phyloP scores from a whole-genome alignment of 495 filamentous ascomycete genomes.

The Talaromyces wortmannii region DNA sequence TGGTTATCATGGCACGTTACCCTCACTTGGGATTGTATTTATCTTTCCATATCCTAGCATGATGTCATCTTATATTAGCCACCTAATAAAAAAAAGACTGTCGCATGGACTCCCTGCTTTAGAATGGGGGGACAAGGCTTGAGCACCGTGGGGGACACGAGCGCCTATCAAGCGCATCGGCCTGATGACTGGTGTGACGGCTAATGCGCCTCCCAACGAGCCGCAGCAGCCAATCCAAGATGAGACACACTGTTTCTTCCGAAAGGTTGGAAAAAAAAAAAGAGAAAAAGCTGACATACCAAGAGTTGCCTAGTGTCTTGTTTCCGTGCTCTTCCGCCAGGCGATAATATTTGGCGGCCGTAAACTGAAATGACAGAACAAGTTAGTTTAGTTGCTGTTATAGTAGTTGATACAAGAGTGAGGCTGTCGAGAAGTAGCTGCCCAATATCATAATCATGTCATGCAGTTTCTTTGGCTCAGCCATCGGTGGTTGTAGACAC shows the following conservation, averaged over 20 bases:
- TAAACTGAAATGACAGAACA: constrained; percentile 48
- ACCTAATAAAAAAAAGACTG: neutral
- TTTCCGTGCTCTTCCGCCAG: constrained; percentile 82
- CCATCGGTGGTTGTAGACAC: too few species aligned
- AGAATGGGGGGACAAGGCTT: too few species aligned
- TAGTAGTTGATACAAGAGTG: too few species aligned
- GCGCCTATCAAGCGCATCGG: too few species aligned
- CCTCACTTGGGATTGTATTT: constrained; percentile 72
- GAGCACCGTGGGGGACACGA: too few species aligned
- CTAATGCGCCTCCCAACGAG: too few species aligned
- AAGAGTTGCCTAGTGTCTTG: constrained; percentile 90
- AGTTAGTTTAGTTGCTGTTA: constrained; percentile 9
- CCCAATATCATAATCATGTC: neutral
- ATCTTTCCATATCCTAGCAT: constrained; percentile 87
- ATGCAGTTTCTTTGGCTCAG: too few species aligned
- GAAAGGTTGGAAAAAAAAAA: neutral
- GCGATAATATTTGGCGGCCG: constrained; percentile 88
- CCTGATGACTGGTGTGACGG: too few species aligned
- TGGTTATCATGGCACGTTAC: neutral
- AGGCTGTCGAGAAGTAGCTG: neutral
- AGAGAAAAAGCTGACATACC: constrained; percentile 54
- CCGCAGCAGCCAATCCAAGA: too few species aligned
- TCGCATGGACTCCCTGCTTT: too few species aligned
- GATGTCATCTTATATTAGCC: neutral
- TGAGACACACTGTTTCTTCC: too few species aligned